Percentiles rank a stretch among this genome's conserved stretches.
Evolutionary conservation across 176 grass and related monocot species (phyloP).

Genomic region (Musa acuminata): DNA sequence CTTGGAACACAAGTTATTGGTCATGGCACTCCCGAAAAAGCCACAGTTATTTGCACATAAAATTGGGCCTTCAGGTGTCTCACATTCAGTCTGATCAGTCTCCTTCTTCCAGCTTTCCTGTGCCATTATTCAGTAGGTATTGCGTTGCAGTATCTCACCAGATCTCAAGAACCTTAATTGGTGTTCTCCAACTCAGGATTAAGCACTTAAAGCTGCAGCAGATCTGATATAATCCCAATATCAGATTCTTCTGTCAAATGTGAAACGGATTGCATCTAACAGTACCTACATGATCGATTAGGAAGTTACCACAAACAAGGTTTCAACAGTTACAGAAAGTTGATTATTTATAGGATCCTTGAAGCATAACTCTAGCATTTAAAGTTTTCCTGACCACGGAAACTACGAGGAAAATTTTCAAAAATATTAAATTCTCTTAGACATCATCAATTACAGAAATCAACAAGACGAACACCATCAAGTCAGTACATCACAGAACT

Average conservation of each 20-base stretch:
- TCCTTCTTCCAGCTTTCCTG: slow-evolving; percentile 84
- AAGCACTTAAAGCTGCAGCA: not conserved
- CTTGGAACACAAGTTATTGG: slow-evolving; percentile 70
- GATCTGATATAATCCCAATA: not conserved
- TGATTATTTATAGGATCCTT: not conserved
- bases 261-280: not conserved
- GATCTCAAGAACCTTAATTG: not conserved
- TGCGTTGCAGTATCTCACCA: not conserved
- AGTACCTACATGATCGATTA: not conserved
- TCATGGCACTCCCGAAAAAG: slow-evolving; percentile 66
- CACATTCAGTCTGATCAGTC: slow-evolving; percentile 44
- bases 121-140: slow-evolving; percentile 34
- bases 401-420: not conserved
- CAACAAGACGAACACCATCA: not conserved
- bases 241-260: not conserved
- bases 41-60: slow-evolving; percentile 79
- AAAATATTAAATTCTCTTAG: not conserved
- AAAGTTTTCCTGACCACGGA: too few species aligned
- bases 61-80: slow-evolving; percentile 43
- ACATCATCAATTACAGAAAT: not conserved
- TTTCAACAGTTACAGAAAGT: not conserved
- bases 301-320: not conserved
- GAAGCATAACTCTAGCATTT: not conserved
- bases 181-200: not conserved
- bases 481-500: not conserved